These are phyloP conservation scores for Tuctoria greenei DNA, from an alignment of 176 grass and related monocot genomes.

Conservation along the genomic window DNA sequence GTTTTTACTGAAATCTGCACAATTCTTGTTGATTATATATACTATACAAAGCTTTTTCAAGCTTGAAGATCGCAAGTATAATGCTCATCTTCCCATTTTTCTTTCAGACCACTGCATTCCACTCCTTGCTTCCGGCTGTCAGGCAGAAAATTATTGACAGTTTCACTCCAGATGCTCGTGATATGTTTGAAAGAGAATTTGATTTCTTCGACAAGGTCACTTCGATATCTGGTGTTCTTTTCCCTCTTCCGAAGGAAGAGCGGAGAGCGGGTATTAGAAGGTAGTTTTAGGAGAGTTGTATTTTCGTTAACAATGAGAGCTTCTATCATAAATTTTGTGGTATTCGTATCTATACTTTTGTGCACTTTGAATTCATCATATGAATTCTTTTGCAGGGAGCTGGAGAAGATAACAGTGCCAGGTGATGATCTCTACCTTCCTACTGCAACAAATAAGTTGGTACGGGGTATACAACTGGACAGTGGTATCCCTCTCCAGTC, in stretches of 20 bases:
- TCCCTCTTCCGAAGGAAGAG: conserved; percentile 93
- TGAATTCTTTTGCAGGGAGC: conserved; percentile 61
- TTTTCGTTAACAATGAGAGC: conserved; percentile 26
- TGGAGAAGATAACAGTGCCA: conserved; percentile 87
- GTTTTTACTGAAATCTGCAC: conserved; percentile 23
- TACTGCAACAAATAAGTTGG: conserved; percentile 94
- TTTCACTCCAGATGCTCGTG: conserved; percentile 76
- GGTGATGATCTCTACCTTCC: conserved; percentile 96
- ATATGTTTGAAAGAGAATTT: conserved; percentile 86
- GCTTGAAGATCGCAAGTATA: conserved; percentile 15
- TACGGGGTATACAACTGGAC: conserved; percentile 87
- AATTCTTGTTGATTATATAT: conserved; percentile 12
- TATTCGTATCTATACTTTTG: conserved; percentile 11
- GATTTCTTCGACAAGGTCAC: conserved; percentile 95
- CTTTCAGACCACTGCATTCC: conserved; percentile 70
- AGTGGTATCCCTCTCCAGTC: conserved; percentile 98
- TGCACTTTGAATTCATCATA: conserved; percentile 36
- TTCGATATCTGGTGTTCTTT: conserved; percentile 97
- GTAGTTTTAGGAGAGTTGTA: conserved; percentile 46
- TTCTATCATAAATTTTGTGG: conserved; percentile 7
- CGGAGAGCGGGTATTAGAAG: conserved; percentile 88
- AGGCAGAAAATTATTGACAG: conserved; percentile 85
- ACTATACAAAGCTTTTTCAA: not conserved
- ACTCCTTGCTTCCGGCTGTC: conserved; percentile 74
- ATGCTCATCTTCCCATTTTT: conserved; percentile 12